Evolutionary conservation across 2,329 filamentous ascomycete genomes (phyloP), one percentile per base, ranked within the genome.

Genomic region (Microdochium bolleyi): DNA sequence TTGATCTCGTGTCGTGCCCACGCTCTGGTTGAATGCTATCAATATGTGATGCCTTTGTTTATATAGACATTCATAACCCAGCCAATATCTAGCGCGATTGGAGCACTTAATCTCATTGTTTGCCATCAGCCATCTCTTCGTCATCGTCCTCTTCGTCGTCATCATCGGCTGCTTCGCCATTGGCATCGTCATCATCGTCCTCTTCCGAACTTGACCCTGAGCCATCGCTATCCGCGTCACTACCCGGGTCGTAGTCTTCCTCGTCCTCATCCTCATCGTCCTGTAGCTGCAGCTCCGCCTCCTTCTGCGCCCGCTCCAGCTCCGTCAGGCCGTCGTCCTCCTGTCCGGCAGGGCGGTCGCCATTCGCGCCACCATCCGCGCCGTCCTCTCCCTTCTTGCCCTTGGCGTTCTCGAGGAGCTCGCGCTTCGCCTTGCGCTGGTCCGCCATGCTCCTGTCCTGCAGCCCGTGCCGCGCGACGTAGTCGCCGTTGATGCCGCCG

Each of bases 401-500:
- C 59, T 75, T 75, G 21, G 69, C 72, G 58, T 85, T 85, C 62
- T 85, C 82, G 2, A 78, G 76, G 51, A 85, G 65, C 63, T 84
- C 73, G 25, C 77, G 71, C 74, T 85, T 87, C 1, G 81, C 84
- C 61, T 83, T 83, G 51, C 84, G 70, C 62, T 81, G 78, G 62
- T 87, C 84, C 0, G 83, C 84, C 82, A 88, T 83, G 61, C 84
- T 87, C 55, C 81, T 73, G 61, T 88, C 83, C 56, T 85, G 80
- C 24, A 88, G 72, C 0, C 78, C 73, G 58, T 87, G 78, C 10
- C 74, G 74, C 60, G 78, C 76, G 49, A 87, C 74, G 60, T 84
- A 88, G n/a, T 62, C 64, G 56, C 79, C 76, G 59, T 85, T 82
- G 55, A 88, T 87, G 22, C 77, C 79, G 3, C 69, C 71, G 55